phyloP scores from a whole-genome alignment of 2,329 filamentous ascomycete species.

The Delphinella strobiligena region DNA sequence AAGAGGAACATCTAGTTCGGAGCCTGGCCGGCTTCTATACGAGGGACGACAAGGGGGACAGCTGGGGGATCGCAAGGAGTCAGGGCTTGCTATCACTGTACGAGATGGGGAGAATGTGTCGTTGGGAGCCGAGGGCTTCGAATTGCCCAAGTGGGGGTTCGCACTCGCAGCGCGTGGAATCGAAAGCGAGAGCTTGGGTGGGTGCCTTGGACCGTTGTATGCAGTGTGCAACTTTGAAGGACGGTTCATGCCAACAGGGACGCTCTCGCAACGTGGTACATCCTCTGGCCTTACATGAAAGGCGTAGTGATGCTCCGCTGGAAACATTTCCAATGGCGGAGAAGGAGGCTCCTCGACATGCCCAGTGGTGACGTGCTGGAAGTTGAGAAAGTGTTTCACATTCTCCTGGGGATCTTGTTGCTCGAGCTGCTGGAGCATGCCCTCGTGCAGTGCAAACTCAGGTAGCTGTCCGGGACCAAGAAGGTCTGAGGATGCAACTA shows the following conservation, averaged over 20 bases:
- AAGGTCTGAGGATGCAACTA: constrained; percentile 78
- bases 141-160: constrained; percentile 22
- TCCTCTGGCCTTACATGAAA: constrained; percentile 9
- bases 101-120: constrained; percentile 32
- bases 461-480: constrained; percentile 59
- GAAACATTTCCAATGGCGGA: constrained; percentile 51
- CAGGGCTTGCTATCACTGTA: constrained; percentile 38
- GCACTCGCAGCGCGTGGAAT: constrained; percentile 37
- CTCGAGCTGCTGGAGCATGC: constrained; percentile 56
- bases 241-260: not conserved
- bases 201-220: constrained; percentile 38
- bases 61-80: not conserved
- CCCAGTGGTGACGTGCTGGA: constrained; percentile 52
- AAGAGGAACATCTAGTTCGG: constrained; percentile 78
- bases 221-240: constrained; percentile 27
- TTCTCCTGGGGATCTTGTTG: constrained; percentile 79
- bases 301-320: constrained; percentile 22
- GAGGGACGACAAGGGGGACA: not conserved
- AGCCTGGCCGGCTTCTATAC: constrained; percentile 55
- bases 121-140: constrained; percentile 12
- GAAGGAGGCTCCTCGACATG: constrained; percentile 49
- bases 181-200: constrained; percentile 42
- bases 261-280: constrained; percentile 22
- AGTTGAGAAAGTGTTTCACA: constrained; percentile 78
- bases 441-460: constrained; percentile 58